Evolutionary conservation across 2,329 filamentous ascomycete species (phyloP), one percentile per base, ranked within the genome.

Genomic region (Fusarium fujikuroi): DNA sequence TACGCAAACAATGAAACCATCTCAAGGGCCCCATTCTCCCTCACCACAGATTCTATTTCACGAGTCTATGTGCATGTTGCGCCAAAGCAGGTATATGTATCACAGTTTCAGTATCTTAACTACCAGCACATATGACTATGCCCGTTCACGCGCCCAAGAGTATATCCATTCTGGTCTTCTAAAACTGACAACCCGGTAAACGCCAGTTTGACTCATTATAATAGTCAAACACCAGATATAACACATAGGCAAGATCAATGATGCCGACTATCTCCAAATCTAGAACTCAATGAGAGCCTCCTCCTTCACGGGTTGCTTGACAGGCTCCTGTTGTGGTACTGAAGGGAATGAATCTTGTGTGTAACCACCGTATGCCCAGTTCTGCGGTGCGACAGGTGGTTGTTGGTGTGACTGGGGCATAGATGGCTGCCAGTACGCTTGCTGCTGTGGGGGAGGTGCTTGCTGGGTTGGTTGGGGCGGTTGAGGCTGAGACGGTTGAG

Each of bases 221-320:
- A 44, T 15, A 42, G 57, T 49, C 52, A 60, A 61, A 36, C 32
- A 49, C 16, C 37, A 37, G 28, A 46, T 25, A 16, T 23, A 43
- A 59, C 43, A 28, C 42, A 43, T 44, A 36, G 10, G 39, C 21
- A 52, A 43, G 40, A 54, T 28, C 43, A 46, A 43, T 30, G 23
- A 39, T 37, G 25, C 16, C 18, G 34, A 28, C 50, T 16, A 12
- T 18, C 25, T 62, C 54, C n/a, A 63, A 44, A 42, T 54, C 79
- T 75, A 95, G 70, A 95, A 85, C 81, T 96, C 93, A 81, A 96
- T 96, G 77, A 96, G 83, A 66, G 91, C 92, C 82, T 95, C 93
- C 81, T 95, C 93, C 52, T 92, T 87, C 2, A 84, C 87, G 19
- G 88, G 88, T 76, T 86, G 77, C 69, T 80, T 79, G 30, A 78